A percentile compares a stretch with the other conserved stretches of the same genome.
phyloP scores from a whole-genome alignment of 192 early-diverging fungal genomes.

The Linnemannia zychae region DNA sequence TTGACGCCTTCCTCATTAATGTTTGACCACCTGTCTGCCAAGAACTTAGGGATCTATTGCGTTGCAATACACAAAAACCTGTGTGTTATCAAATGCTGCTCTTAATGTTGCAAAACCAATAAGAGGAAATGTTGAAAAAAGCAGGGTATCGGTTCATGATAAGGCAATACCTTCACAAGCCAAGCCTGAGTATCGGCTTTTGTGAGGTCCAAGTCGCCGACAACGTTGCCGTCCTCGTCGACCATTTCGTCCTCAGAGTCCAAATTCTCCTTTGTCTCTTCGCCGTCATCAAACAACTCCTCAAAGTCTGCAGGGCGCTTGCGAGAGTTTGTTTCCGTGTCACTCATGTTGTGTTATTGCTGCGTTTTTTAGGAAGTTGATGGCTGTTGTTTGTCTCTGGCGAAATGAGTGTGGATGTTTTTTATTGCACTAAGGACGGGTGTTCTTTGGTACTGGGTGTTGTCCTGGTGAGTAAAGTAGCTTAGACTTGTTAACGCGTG shows the following conservation, averaged over 20 bases:
- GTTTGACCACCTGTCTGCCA: constrained; percentile 87
- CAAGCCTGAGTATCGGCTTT: constrained; percentile 83
- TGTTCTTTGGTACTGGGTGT: not conserved
- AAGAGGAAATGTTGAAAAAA: too few species aligned
- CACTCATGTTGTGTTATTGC: constrained; percentile 22
- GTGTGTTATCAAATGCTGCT: too few species aligned
- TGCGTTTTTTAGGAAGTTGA: not conserved
- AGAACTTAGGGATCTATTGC: constrained; percentile 82
- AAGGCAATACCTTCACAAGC: constrained; percentile 86
- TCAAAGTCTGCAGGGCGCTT: constrained; percentile 62
- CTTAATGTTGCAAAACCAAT: too few species aligned
- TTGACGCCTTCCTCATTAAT: constrained; percentile 75
- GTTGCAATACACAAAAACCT: not conserved
- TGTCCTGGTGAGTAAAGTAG: not conserved
- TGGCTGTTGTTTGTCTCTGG: not conserved
- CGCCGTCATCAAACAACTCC: constrained; percentile 65
- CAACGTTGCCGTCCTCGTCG: constrained; percentile 75
- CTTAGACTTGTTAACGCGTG: not conserved
- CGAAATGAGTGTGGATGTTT: not conserved
- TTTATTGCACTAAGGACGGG: too few species aligned
- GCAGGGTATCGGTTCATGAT: not conserved
- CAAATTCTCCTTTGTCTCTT: constrained; percentile 38
- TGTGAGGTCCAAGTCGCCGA: constrained; percentile 76
- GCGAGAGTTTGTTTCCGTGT: constrained; percentile 27
- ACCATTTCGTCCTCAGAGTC: constrained; percentile 63